Conservation (phyloP, 1,284 basidiomycete genomes). For the Fomitiporia mediterranea region DNA sequence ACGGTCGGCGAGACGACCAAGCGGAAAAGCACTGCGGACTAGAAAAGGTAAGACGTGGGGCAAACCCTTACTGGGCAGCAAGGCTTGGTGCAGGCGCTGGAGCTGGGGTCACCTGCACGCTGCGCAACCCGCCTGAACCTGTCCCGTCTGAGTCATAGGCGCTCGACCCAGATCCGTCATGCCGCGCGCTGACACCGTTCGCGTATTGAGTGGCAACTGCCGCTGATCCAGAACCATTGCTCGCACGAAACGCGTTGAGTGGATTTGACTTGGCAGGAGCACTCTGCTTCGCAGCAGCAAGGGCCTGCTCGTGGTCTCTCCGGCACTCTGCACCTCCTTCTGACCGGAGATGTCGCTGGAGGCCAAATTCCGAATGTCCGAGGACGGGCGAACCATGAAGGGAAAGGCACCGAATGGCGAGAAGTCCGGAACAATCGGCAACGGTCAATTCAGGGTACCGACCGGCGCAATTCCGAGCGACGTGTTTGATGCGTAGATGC, state of each 20-base stretch:
- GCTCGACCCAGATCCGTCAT: constrained; percentile 15
- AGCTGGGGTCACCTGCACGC: constrained; percentile 15
- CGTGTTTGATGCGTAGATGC: constrained; percentile 1
- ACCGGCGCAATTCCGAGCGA: background rate
- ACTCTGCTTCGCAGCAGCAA: constrained; percentile 3
- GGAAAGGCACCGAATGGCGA: background rate
- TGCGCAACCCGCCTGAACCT: constrained; percentile 4
- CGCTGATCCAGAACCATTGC: constrained; percentile 2
- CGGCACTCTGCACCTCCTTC: constrained; percentile 77
- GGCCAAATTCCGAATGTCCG: background rate
- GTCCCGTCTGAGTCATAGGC: constrained; percentile 17
- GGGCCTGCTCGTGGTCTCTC: constrained; percentile 30
- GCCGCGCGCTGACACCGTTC: constrained; percentile 1
- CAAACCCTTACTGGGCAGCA: constrained; percentile 6
- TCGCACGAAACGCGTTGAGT: constrained; percentile 3
- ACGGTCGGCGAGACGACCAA: background rate
- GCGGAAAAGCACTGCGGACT: background rate
- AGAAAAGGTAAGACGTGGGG: background rate
- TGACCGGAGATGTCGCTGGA: constrained; percentile 47
- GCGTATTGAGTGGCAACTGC: background rate
- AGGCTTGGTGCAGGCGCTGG: constrained; percentile 13
- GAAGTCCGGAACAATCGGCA: background rate
- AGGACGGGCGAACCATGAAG: background rate
- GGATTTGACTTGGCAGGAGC: constrained; percentile 1
- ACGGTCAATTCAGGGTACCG: constrained; percentile 6